Percentiles rank a stretch among this genome's conserved stretches.
Evolutionary conservation across 2,329 filamentous ascomycete genomes (phyloP).

Genomic region (Scorias spongiosa): DNA sequence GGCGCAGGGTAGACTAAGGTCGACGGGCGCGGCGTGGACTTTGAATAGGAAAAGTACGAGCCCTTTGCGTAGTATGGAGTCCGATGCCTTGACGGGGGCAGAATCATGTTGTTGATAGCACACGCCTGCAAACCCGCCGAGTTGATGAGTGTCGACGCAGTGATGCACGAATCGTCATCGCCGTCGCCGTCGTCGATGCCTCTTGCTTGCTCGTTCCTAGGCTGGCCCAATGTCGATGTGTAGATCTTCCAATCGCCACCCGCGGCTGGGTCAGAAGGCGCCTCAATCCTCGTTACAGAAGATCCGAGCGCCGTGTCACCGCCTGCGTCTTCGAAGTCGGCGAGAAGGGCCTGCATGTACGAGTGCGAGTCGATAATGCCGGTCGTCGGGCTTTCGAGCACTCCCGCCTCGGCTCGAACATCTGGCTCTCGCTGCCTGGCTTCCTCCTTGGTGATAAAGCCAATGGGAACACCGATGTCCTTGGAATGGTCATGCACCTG

Average conservation of each 20-base stretch:
- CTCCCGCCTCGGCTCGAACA: slow-evolving; percentile 54
- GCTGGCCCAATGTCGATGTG: slow-evolving; percentile 38
- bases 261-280: slow-evolving; percentile 25
- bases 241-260: slow-evolving; percentile 43
- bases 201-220: slow-evolving; percentile 27
- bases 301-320: slow-evolving; percentile 60
- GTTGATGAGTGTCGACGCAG: slow-evolving; percentile 66
- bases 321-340: slow-evolving; percentile 59
- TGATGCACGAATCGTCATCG: slow-evolving; percentile 39
- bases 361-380: slow-evolving; percentile 83
- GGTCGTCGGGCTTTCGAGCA: slow-evolving; percentile 72
- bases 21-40: slow-evolving; percentile 46
- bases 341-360: slow-evolving; percentile 68
- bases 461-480: slow-evolving; percentile 49
- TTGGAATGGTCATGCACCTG: slow-evolving; percentile 40
- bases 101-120: slow-evolving; percentile 66
- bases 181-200: slow-evolving; percentile 30
- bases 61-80: slow-evolving; percentile 78
- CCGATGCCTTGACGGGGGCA: slow-evolving; percentile 39
- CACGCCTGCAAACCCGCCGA: slow-evolving; percentile 69
- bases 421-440: slow-evolving; percentile 53
- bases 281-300: slow-evolving; percentile 45
- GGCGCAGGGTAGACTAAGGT: slow-evolving; percentile 83
- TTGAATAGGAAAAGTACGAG: slow-evolving; percentile 77
- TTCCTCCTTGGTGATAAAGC: slow-evolving; percentile 51